phyloP scores from a whole-genome alignment of 805 yeast genomes.

The Barnettozyma sucrosica region DNA sequence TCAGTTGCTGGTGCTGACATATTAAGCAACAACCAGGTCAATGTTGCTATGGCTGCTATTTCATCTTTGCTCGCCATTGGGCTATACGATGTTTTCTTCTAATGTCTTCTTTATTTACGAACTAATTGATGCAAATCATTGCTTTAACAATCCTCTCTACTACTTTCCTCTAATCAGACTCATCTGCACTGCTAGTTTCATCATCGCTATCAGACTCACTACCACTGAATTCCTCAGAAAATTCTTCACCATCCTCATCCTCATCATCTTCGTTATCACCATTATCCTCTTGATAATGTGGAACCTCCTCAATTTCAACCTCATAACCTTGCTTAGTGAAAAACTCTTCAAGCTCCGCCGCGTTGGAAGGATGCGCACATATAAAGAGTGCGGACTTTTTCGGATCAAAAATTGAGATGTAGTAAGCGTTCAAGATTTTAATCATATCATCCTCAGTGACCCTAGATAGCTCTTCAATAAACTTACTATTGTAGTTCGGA shows the following conservation, averaged over 20 bases:
- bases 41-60: slow-evolving; percentile 29
- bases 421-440: slow-evolving; percentile 48
- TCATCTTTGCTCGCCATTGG: slow-evolving; percentile 28
- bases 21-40: slow-evolving; percentile 37
- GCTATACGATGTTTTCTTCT: slow-evolving; percentile 15
- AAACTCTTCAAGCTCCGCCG: slow-evolving; percentile 39
- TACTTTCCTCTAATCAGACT: not conserved
- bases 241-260: slow-evolving; percentile 16
- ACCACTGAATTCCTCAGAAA: slow-evolving; percentile 5
- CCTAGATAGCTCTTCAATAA: slow-evolving; percentile 46
- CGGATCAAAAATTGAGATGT: slow-evolving; percentile 58
- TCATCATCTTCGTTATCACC: slow-evolving; percentile 21
- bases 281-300: slow-evolving; percentile 11
- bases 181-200: slow-evolving; percentile 6
- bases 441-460: slow-evolving; percentile 51
- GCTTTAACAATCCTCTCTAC: not conserved
- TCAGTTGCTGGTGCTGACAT: slow-evolving; percentile 30
- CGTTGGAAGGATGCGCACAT: slow-evolving; percentile 67
- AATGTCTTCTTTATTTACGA: not conserved
- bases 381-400: slow-evolving; percentile 54
- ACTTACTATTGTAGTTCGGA: slow-evolving; percentile 48
- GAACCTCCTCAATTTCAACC: slow-evolving; percentile 52
- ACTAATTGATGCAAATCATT: no score
- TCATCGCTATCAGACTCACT: slow-evolving; percentile 6
- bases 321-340: slow-evolving; percentile 53